A percentile compares a stretch with the other conserved stretches of the same genome.
phyloP scores from a whole-genome alignment of 2,329 filamentous ascomycete genomes.

The Neonectria coccinea region DNA sequence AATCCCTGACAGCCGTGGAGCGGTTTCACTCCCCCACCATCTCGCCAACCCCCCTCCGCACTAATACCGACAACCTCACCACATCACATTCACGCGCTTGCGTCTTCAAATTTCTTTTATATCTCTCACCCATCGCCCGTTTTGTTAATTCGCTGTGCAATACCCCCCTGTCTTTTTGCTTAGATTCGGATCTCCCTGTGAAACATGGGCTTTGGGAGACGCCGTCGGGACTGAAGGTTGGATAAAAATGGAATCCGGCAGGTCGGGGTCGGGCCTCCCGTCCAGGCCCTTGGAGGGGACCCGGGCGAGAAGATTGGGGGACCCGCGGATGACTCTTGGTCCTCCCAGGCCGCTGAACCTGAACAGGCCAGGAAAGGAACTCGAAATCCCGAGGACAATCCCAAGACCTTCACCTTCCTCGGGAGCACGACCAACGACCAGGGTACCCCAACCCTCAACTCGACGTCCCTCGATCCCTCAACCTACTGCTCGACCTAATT shows the following conservation, averaged over 20 bases:
- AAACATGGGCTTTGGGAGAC: slow-evolving; percentile 40
- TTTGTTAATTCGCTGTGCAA: slow-evolving; percentile 21
- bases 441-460: slow-evolving; percentile 40
- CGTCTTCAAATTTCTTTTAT: slow-evolving; percentile 32
- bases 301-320: slow-evolving; percentile 45
- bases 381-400: slow-evolving; percentile 33
- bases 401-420: slow-evolving; percentile 34
- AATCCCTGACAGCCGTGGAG: slow-evolving; percentile 36
- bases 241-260: slow-evolving; percentile 59
- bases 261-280: slow-evolving; percentile 55
- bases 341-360: slow-evolving; percentile 41
- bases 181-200: slow-evolving; percentile 7
- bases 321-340: slow-evolving; percentile 34
- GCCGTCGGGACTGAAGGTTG: slow-evolving; percentile 42
- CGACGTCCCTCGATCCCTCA: slow-evolving; percentile 45
- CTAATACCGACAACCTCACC: slow-evolving; percentile 45
- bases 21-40: slow-evolving; percentile 43
- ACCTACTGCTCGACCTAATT: slow-evolving; percentile 34
- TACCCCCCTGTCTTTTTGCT: slow-evolving; percentile 12
- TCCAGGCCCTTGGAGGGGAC: slow-evolving; percentile 54
- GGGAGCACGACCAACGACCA: slow-evolving; percentile 34
- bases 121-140: slow-evolving; percentile 23
- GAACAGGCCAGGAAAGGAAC: slow-evolving; percentile 38
- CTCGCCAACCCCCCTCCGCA: slow-evolving; percentile 39
- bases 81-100: slow-evolving; percentile 37